These are phyloP conservation scores for Zychaea mexicana DNA, from an alignment of 371 early-diverging fungal genomes.

Conservation along the genomic window DNA sequence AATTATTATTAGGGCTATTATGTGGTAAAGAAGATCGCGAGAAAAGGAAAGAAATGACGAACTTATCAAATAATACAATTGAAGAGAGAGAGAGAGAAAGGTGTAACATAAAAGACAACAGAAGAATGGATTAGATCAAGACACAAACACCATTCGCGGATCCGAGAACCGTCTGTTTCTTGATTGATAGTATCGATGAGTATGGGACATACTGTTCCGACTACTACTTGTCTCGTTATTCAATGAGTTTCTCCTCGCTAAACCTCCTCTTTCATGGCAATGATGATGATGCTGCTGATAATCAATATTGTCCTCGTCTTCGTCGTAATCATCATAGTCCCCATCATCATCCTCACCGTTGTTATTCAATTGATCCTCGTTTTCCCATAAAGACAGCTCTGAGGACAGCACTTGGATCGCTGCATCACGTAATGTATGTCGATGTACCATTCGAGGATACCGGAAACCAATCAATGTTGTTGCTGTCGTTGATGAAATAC, in stretches of 20 bases:
- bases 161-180: slow-evolving; percentile 9
- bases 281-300: neutral
- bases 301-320: neutral
- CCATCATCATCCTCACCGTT: neutral
- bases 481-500: too few relatives aligned
- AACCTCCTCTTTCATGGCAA: neutral
- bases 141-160: neutral
- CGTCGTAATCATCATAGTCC: neutral
- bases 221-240: too few relatives aligned
- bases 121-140: neutral
- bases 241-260: too few relatives aligned
- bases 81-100: too few relatives aligned
- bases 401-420: slow-evolving; percentile 17
- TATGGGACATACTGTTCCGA: neutral
- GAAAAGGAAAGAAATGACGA: too few relatives aligned
- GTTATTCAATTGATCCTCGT: neutral
- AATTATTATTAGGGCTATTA: too few relatives aligned
- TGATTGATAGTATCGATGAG: neutral
- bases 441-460: slow-evolving; percentile 21
- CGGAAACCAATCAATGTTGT: slow-evolving; percentile 17
- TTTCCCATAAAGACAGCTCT: slow-evolving; percentile 3
- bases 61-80: too few relatives aligned
- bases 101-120: too few relatives aligned
- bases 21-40: too few relatives aligned
- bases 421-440: slow-evolving; percentile 18